Evolutionary conservation across 2,329 filamentous ascomycete genomes (phyloP).

Genomic region (Colletotrichum plurivorum): DNA sequence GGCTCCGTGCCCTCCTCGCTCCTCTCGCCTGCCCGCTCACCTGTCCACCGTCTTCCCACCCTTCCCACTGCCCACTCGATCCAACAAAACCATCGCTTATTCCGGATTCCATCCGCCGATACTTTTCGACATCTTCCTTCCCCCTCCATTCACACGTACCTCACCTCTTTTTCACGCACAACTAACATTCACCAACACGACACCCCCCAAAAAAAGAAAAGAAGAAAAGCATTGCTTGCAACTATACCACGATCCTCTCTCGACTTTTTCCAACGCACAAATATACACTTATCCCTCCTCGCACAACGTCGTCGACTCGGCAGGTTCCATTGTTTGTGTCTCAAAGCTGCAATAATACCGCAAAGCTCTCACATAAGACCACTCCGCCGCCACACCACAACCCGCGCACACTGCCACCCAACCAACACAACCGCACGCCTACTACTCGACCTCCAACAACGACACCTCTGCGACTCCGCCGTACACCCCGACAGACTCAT

Average conservation of each 20-base stretch:
- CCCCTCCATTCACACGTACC: conserved; percentile 34
- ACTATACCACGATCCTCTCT: neutral
- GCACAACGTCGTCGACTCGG: conserved; percentile 37
- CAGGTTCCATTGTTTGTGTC: conserved; percentile 40
- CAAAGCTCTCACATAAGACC: conserved; percentile 38
- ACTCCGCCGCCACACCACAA: conserved; percentile 24
- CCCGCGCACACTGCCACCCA: conserved; percentile 25
- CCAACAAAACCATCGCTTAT: conserved; percentile 42
- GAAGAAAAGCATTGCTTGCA: conserved; percentile 15
- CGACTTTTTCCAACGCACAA: conserved; percentile 15
- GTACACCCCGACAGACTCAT: conserved; percentile 14
- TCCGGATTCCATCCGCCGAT: conserved; percentile 37
- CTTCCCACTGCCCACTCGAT: conserved; percentile 30
- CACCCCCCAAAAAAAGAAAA: conserved; percentile 8
- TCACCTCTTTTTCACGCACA: conserved; percentile 10
- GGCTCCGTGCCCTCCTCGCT: conserved; percentile 34
- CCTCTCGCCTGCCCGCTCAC: conserved; percentile 35
- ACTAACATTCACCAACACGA: conserved; percentile 11
- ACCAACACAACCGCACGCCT: conserved; percentile 25
- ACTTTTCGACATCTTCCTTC: conserved; percentile 39
- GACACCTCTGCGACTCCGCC: conserved; percentile 17
- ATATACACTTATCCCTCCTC: neutral
- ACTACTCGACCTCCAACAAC: conserved; percentile 9
- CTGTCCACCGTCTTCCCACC: conserved; percentile 31
- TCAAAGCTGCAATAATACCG: conserved; percentile 38